These are phyloP conservation scores for Saprolegnia diclina DNA, from an alignment of 352 stramenopile genomes.

Conservation along the genomic window DNA sequence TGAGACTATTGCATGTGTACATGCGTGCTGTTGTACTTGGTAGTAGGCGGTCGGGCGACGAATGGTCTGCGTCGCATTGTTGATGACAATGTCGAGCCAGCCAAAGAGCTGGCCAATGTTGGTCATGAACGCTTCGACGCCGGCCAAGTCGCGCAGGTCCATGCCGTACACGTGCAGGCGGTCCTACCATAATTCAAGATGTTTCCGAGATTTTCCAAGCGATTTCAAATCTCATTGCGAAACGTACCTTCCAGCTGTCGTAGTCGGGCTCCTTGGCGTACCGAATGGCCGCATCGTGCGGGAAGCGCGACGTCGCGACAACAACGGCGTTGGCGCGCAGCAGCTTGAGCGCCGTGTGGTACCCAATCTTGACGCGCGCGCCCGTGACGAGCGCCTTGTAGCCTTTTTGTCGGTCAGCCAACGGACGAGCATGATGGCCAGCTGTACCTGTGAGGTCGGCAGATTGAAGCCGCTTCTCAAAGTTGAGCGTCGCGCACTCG, in stretches of 20 bases:
- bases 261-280: constrained; percentile 88
- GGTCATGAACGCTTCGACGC: constrained; percentile 90
- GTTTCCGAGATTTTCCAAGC: background rate
- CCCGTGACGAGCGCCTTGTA: constrained; percentile 89
- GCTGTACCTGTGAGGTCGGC: constrained; percentile 45
- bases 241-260: constrained; percentile 35
- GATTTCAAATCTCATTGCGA: background rate
- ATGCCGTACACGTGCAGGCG: constrained; percentile 90
- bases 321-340: constrained; percentile 81
- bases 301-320: constrained; percentile 91
- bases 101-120: constrained; percentile 65
- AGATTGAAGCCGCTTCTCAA: constrained; percentile 87
- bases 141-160: constrained; percentile 91
- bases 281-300: constrained; percentile 82
- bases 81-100: constrained; percentile 91
- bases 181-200: constrained; percentile 51
- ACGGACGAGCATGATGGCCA: background rate
- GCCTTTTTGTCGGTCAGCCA: constrained; percentile 8
- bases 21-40: constrained; percentile 30
- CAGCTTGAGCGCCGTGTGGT: constrained; percentile 90
- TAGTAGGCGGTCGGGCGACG: constrained; percentile 91
- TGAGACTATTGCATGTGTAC: background rate
- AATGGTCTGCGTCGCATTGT: constrained; percentile 96
- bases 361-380: constrained; percentile 94
- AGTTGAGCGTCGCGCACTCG: constrained; percentile 90